Conservation (phyloP, 148 eudicot genomes). For the Vaccinium darrowii region DNA sequence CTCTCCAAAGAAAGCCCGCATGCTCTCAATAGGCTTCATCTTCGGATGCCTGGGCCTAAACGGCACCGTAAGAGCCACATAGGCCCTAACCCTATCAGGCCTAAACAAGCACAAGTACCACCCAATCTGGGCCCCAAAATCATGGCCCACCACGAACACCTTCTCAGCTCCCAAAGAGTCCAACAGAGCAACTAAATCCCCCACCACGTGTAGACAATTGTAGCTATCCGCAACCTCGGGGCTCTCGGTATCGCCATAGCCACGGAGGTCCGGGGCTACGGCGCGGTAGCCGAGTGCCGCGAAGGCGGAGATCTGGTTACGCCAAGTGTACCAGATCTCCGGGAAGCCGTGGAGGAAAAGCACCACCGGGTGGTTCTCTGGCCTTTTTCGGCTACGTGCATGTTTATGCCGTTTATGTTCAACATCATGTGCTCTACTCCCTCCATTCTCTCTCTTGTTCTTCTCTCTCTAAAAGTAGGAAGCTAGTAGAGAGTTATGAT, state of each 20-base stretch:
- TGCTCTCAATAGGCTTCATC: slow-evolving; percentile 47
- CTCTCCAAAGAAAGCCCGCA: slow-evolving; percentile 60
- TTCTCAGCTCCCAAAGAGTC: slow-evolving; percentile 38
- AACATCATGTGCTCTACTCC: slow-evolving; percentile 35
- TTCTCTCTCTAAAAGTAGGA: not conserved
- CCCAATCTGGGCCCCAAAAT: slow-evolving; percentile 71
- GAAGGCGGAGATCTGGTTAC: slow-evolving; percentile 44
- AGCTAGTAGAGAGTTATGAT: not conserved
- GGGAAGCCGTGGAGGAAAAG: slow-evolving; percentile 60
- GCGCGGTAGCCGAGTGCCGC: slow-evolving; percentile 41
- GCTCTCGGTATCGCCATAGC: slow-evolving; percentile 60
- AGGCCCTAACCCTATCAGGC: slow-evolving; percentile 72
- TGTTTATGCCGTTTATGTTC: slow-evolving; percentile 41
- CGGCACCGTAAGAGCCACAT: slow-evolving; percentile 52
- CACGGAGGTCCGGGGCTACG: slow-evolving; percentile 57
- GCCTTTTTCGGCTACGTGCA: slow-evolving; percentile 55
- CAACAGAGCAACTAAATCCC: slow-evolving; percentile 57
- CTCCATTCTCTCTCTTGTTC: slow-evolving; percentile 10
- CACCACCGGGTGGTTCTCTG: slow-evolving; percentile 24
- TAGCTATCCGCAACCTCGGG: slow-evolving; percentile 38
- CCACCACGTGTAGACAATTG: slow-evolving; percentile 58
- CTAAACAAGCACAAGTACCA: slow-evolving; percentile 74
- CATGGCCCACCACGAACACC: slow-evolving; percentile 67
- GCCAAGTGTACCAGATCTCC: slow-evolving; percentile 55
- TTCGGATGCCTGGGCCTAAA: slow-evolving; percentile 62